These are phyloP conservation scores for Rhodocollybia butyracea DNA, from an alignment of 768 basidiomycete species.

Conservation along the genomic window DNA sequence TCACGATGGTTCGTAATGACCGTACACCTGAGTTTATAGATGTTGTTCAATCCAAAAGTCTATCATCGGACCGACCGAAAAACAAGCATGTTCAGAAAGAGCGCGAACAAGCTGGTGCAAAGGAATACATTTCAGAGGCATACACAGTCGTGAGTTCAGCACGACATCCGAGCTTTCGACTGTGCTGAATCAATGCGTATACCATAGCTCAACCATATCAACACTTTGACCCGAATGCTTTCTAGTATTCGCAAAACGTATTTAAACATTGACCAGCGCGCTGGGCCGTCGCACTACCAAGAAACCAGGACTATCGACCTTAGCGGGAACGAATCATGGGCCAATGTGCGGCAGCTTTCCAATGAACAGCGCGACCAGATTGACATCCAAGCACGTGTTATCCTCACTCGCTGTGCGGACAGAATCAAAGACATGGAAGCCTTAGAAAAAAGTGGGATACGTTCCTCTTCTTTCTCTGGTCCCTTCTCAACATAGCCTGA, in stretches of 20 bases:
- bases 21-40: conserved; percentile 63
- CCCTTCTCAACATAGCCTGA: conserved; percentile 13
- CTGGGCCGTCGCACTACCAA: conserved; percentile 50
- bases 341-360: conserved; percentile 64
- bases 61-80: conserved; percentile 43
- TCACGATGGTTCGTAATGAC: conserved; percentile 60
- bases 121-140: conserved; percentile 72
- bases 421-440: conserved; percentile 85
- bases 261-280: conserved; percentile 69
- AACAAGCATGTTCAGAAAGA: conserved; percentile 29
- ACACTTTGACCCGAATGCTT: conserved; percentile 69
- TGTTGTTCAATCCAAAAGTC: conserved; percentile 44
- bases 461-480: conserved; percentile 14
- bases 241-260: conserved; percentile 80
- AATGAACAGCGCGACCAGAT: conserved; percentile 96
- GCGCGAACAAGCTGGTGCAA: conserved; percentile 42
- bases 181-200: neutral
- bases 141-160: conserved; percentile 56
- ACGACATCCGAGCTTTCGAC: neutral
- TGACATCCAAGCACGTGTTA: conserved; percentile 86
- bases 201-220: conserved; percentile 68
- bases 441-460: conserved; percentile 78
- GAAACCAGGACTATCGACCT: conserved; percentile 56
- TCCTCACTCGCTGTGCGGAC: conserved; percentile 82
- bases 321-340: conserved; percentile 49